A percentile compares a stretch with the other conserved stretches of the same genome.
Evolutionary conservation across 768 basidiomycete genomes (phyloP).

Genomic region (Suillus occidentalis): DNA sequence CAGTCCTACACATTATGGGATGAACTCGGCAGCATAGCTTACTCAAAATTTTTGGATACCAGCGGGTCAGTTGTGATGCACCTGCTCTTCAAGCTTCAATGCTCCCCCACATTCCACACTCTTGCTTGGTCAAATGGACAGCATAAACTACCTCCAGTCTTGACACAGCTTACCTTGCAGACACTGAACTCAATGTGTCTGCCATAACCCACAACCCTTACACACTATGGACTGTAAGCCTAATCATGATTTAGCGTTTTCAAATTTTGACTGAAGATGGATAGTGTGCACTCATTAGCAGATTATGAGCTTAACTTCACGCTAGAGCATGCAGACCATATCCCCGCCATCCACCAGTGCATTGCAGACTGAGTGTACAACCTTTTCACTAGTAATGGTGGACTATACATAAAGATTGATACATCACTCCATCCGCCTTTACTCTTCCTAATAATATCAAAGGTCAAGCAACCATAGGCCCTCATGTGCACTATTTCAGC

Average conservation of each 20-base stretch:
- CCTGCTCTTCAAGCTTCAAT: not conserved
- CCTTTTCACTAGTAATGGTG: slow-evolving; percentile 80
- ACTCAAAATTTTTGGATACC: too few species aligned
- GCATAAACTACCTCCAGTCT: slow-evolving; percentile 27
- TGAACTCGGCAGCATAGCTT: not conserved
- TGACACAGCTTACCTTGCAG: slow-evolving; percentile 37
- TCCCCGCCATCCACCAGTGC: slow-evolving; percentile 81
- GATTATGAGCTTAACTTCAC: slow-evolving; percentile 91
- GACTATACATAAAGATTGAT: slow-evolving; percentile 85
- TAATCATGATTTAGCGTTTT: slow-evolving; percentile 3
- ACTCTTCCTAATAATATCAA: not conserved
- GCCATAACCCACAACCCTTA: slow-evolving; percentile 47
- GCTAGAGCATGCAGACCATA: slow-evolving; percentile 64
- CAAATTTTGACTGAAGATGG: slow-evolving; percentile 5
- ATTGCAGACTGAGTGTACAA: slow-evolving; percentile 79
- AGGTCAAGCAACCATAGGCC: slow-evolving; percentile 73
- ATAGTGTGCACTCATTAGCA: slow-evolving; percentile 65
- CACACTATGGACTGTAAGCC: slow-evolving; percentile 48
- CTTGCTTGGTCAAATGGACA: slow-evolving; percentile 17
- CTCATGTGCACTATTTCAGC: slow-evolving; percentile 80
- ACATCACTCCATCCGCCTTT: slow-evolving; percentile 20
- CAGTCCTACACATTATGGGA: not conserved
- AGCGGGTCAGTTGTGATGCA: not conserved
- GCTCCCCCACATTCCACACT: not conserved
- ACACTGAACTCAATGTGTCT: slow-evolving; percentile 48